Base-by-base conservation (phyloP, 768 basidiomycete genomes). In the Leucocoprinus birnbaumii region DNA sequence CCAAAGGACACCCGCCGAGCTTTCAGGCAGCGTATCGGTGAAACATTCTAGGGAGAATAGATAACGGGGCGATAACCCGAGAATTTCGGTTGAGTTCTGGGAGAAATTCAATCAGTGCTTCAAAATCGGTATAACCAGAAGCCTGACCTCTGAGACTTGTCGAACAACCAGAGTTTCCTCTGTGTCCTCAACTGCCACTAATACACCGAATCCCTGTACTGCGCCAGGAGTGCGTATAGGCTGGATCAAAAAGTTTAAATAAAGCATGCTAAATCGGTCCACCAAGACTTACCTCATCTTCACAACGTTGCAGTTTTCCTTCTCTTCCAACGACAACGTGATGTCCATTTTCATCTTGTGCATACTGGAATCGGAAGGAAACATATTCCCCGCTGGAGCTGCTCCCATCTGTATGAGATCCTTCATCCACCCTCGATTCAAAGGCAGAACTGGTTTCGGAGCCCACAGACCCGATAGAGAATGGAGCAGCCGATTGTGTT, bases 211-310 rank as follows among this genome's bases (percentile, higher is more conserved):
- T 0, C 83, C 85, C 71, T 94, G 91, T 1, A 92, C 80, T 1
- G 90, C 85, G 2, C 91, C 91, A 11, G 90, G 91, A 0, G 86
- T 84, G 0, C 85, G 82, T 46, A 94, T 94, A 0, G 91, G 91
- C 85, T 88, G 51, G 6, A 42, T 35, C 46, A 34, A 21, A 26
- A 22, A 3, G 37, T 41, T 21, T 51, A 27, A 14, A 60, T 62
- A 16, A 55, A 27, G 18, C 46, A 21, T 24, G 18, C 13, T 43
- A 27, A 51, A 31, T 7, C 19, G 55, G 31, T n/a, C 2, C 42
- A 34, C 35, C 8, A 48, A 58, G 45, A 46, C 55, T 18, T 41
- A 83, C 87, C 78, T 92, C 89, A 63, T 92, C 90, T 65, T 92
- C 89, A 61, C 90, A 92, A 53, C 72, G 73, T 43, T 76, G 67